Evolutionary conservation across 768 basidiomycete species (phyloP).

Genomic region (Termitomyces titanicus): DNA sequence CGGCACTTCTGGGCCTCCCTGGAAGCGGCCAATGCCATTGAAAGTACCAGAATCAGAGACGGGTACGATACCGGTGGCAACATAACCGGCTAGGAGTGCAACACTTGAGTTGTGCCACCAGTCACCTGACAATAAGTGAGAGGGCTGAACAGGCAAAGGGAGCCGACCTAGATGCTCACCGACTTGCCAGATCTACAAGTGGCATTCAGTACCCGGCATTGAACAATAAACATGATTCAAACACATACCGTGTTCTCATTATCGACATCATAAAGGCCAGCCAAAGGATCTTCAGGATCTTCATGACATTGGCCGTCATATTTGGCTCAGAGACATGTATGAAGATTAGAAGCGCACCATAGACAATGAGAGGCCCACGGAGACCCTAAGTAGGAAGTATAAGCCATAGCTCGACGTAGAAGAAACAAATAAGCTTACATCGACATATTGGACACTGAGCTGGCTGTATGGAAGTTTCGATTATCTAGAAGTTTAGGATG

Average conservation of each 20-base stretch:
- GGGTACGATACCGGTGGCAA: constrained; percentile 24
- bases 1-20: constrained; percentile 34
- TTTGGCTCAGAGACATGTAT: neutral
- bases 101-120: constrained; percentile 37
- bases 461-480: constrained; percentile 5
- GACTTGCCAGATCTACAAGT: constrained; percentile 19
- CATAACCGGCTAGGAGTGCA: constrained; percentile 25
- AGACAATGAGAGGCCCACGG: constrained; percentile 24
- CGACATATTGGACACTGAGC: constrained; percentile 20
- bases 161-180: constrained; percentile 5
- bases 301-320: neutral
- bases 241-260: constrained; percentile 11
- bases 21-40: constrained; percentile 42
- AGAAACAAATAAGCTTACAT: constrained; percentile 7
- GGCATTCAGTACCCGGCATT: neutral
- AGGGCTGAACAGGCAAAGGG: too few species aligned
- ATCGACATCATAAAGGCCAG: constrained; percentile 18
- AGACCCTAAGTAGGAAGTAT: constrained; percentile 12
- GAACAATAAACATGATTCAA: neutral
- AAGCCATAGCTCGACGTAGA: neutral
- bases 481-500: neutral
- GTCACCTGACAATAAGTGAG: constrained; percentile 23
- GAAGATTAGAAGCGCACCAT: constrained; percentile 12
- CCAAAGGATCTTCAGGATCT: constrained; percentile 13
- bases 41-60: constrained; percentile 38